Base-by-base conservation (phyloP, 2,329 filamentous ascomycete genomes). In the Claviceps sp. region DNA sequence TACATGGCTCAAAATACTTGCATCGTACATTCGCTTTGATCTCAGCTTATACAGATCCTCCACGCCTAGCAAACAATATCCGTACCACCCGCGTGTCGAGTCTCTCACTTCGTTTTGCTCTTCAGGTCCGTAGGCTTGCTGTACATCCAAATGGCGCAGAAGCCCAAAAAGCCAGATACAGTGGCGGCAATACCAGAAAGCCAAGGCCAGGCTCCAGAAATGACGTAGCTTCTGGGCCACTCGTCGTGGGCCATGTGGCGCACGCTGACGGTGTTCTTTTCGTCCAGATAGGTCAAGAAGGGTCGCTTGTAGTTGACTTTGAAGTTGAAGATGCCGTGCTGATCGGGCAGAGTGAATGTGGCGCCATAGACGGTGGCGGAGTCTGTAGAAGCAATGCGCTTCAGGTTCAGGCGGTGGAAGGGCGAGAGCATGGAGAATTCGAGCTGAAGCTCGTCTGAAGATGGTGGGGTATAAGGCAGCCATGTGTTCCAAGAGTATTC, bases 301-400 rank as follows among this genome's bases (percentile, higher is more conserved):
- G 91, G 89, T 6, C 93, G 83, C 76, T 95, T 95, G 78, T 97
- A 96, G 77, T 96, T 95, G 69, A 97, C 78, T 65, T 84, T 82
- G 78, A 98, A 97, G 73, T 95, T 95, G 78, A 97, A 98, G 71
- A 98, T 96, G 65, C 93, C 93, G 72, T 98, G 93, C 71, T 98
- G 93, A 67, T 98, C 93, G 4, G 93, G 93, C 4, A 91, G 78
- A 57, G 77, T 85, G 71, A 98, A 96, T 24, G 79, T 77, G 46
- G 79, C 77, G 56, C 78, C 77, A 74, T 84, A 98, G 55, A 86
- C 77, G 48, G 86, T 84, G 57, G 82, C 81, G 61, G 87, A 83
- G 51, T 75, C 68, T 1, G 82, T 84, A 26, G 74, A 74, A 37
- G 70, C 68, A 9, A 50, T 18, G 14, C 80, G 78, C 8, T 72